A percentile compares a stretch with the other conserved stretches of the same genome.
Conservation (phyloP, 148 eudicot genomes). For the Nyssa sinensis region DNA sequence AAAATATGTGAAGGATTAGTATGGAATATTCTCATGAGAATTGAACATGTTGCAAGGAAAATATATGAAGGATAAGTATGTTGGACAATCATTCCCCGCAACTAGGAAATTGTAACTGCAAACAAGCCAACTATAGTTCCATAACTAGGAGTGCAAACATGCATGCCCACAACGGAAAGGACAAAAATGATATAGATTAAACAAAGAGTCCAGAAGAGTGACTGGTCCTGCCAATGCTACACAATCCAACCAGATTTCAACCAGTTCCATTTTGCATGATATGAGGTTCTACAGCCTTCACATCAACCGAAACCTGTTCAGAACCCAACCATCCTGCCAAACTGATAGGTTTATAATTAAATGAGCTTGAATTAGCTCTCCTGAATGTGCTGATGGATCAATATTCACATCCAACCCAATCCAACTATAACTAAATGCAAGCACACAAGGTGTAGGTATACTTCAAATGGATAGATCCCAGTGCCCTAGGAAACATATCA, state of each 20-base stretch:
- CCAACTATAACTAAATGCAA: background rate
- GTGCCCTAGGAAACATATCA: background rate
- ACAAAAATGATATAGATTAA: no score
- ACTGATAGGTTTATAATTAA: background rate
- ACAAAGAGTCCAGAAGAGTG: background rate
- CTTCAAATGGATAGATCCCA: background rate
- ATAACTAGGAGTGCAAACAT: background rate
- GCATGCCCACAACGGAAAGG: background rate
- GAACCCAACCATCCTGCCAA: background rate
- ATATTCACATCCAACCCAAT: background rate
- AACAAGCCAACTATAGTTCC: background rate
- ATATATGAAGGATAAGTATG: slow-evolving; percentile 10
- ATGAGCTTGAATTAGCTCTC: background rate
- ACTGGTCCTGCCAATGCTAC: background rate
- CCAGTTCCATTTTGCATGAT: background rate
- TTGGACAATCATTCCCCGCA: background rate
- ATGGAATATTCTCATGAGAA: no score
- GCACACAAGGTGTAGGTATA: background rate
- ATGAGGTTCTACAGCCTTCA: background rate
- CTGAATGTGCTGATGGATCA: background rate
- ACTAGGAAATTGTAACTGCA: background rate
- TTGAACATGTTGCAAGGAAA: no score
- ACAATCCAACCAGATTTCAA: background rate
- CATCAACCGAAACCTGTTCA: background rate
- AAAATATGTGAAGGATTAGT: no score